Percentiles rank a stretch among this genome's conserved stretches.
phyloP scores from a whole-genome alignment of 2,329 filamentous ascomycete genomes.

The Aspergillus pseudoterreus region DNA sequence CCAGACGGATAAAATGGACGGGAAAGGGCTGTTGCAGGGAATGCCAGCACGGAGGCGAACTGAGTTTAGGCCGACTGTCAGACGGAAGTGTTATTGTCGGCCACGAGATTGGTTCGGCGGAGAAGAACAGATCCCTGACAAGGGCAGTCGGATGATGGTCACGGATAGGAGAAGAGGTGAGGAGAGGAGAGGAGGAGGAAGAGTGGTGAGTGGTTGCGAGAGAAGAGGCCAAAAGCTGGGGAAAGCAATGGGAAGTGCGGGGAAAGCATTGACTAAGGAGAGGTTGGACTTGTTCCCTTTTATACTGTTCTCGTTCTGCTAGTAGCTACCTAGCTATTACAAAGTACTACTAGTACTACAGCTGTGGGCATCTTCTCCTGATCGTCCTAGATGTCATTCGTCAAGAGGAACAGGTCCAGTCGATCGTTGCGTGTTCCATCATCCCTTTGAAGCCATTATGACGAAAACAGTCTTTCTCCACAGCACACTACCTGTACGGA shows the following conservation, averaged over 20 bases:
- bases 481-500: not conserved
- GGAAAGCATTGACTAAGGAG: constrained; percentile 10
- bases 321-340: not conserved
- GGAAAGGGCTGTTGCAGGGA: constrained; percentile 14
- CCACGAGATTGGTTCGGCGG: constrained; percentile 12
- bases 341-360: too few species aligned
- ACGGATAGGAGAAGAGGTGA: constrained; percentile 7
- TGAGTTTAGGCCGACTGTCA: constrained; percentile 7
- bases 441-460: constrained; percentile 10
- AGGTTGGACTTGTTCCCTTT: not conserved
- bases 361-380: too few species aligned
- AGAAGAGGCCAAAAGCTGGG: constrained; percentile 16
- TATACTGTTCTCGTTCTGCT: not conserved
- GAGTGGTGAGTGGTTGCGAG: constrained; percentile 5
- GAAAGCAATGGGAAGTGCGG: constrained; percentile 18
- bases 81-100: constrained; percentile 7
- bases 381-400: not conserved
- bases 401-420: not conserved
- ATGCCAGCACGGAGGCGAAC: not conserved
- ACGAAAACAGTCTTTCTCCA: constrained; percentile 8
- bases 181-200: constrained; percentile 8
- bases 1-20: constrained; percentile 12
- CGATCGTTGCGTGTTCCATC: constrained; percentile 6
- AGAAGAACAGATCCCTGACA: constrained; percentile 11
- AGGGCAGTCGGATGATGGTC: constrained; percentile 7